Conservation (phyloP, 108 stramenopile genomes). For the Conticribra weissflogii region DNA sequence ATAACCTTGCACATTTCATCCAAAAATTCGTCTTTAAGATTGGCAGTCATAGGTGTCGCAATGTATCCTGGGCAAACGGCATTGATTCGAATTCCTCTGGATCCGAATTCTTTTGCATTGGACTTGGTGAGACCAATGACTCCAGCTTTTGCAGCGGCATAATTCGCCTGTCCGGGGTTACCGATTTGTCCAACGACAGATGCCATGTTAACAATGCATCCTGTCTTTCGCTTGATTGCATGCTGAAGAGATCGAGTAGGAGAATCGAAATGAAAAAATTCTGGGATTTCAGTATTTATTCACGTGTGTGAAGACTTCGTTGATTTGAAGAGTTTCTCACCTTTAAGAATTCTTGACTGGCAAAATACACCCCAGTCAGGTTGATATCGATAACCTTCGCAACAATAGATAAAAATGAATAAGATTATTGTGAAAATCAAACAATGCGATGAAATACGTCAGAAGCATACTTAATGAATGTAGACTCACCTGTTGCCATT, state of each 20-base stretch:
- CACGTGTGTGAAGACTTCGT: not conserved
- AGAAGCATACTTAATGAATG: not conserved
- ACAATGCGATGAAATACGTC: too few species aligned
- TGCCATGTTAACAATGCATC: constrained; percentile 74
- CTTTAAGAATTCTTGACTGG: constrained; percentile 69
- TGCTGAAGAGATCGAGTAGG: not conserved
- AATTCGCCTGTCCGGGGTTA: constrained; percentile 59
- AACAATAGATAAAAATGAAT: too few species aligned
- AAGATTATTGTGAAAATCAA: too few species aligned
- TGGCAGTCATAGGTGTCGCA: constrained; percentile 48
- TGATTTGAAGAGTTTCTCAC: constrained; percentile 19
- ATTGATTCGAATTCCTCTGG: constrained; percentile 40
- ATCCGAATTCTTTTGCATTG: constrained; percentile 52
- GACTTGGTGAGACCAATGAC: constrained; percentile 52
- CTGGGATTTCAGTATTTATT: not conserved
- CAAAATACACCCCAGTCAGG: constrained; percentile 80
- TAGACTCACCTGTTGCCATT: constrained; percentile 57
- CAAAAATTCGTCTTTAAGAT: constrained; percentile 37
- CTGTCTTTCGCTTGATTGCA: constrained; percentile 54
- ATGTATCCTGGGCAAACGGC: constrained; percentile 62
- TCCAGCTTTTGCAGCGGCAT: constrained; percentile 57
- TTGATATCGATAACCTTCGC: constrained; percentile 87
- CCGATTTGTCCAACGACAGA: constrained; percentile 79
- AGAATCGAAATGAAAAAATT: not conserved
- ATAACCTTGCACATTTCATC: constrained; percentile 44